Conservation (phyloP, 495 filamentous ascomycete genomes). For the Daldinia grandis region DNA sequence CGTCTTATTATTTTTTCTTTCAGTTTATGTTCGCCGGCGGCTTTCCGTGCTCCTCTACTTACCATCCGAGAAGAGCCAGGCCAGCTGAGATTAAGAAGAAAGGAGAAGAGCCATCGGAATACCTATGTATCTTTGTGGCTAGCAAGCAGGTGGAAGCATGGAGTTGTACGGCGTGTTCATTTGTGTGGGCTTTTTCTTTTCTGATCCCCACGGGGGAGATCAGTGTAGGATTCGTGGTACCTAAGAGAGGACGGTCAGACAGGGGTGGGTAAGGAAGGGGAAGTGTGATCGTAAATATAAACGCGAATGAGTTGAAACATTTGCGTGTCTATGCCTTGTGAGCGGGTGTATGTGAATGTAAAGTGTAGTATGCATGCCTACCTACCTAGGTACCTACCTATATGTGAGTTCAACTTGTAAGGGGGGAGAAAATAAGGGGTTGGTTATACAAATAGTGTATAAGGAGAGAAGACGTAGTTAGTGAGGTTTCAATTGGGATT, state of each 20-base stretch:
- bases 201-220: background rate
- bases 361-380: background rate
- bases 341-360: background rate
- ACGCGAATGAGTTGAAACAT: background rate
- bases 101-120: slow-evolving; percentile 6
- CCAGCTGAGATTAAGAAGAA: background rate
- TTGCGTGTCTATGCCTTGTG: background rate
- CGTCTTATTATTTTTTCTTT: slow-evolving; percentile 1
- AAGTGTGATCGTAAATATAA: slow-evolving; percentile 9
- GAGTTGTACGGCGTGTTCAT: slow-evolving; percentile 31
- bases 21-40: background rate
- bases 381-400: too few species aligned
- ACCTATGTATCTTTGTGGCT: slow-evolving; percentile 16
- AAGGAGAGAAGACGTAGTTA: too few species aligned
- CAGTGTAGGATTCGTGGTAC: slow-evolving; percentile 21
- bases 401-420: too few species aligned
- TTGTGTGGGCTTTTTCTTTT: background rate
- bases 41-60: background rate
- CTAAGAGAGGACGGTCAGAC: background rate
- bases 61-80: background rate
- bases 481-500: too few species aligned
- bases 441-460: too few species aligned
- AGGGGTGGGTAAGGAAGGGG: background rate
- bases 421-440: background rate
- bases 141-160: slow-evolving; percentile 20